Evolutionary conservation across 164 flowering plant species (phyloP).

Genomic region (Aristolochia fimbriata): DNA sequence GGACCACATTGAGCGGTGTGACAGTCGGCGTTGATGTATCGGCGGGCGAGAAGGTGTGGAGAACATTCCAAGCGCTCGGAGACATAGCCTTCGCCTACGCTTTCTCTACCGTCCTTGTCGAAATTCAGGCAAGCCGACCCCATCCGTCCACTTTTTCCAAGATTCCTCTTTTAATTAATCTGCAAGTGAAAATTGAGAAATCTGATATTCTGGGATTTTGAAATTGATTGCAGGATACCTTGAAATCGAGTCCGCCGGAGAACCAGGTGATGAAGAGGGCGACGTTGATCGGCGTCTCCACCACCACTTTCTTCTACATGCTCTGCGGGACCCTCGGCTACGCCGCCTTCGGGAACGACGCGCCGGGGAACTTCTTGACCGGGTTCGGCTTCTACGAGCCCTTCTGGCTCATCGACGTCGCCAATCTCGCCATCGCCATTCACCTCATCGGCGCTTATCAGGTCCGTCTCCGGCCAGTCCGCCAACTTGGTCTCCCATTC

Average conservation of each 20-base stretch:
- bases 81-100: conserved; percentile 91
- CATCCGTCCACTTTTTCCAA: too few relatives aligned
- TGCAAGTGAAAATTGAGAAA: too few relatives aligned
- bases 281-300: conserved; percentile 19
- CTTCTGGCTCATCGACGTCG: conserved; percentile 67
- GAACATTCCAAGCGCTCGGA: conserved; percentile 76
- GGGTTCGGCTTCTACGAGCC: conserved; percentile 85
- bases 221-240: conserved; percentile 35
- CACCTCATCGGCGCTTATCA: conserved; percentile 80
- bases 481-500: too few relatives aligned
- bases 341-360: conserved; percentile 70
- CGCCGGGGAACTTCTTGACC: conserved; percentile 75
- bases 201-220: too few relatives aligned
- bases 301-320: conserved; percentile 52
- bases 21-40: conserved; percentile 67
- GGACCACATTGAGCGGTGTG: conserved; percentile 61
- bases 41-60: conserved; percentile 64
- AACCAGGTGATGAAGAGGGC: conserved; percentile 60
- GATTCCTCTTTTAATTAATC: too few relatives aligned
- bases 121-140: conserved; percentile 55
- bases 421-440: conserved; percentile 43
- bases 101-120: conserved; percentile 72
- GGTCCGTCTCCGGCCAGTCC: conserved; percentile 18
- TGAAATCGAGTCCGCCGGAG: conserved; percentile 55
- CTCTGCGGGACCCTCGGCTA: conserved; percentile 59